Conservation (phyloP, 257 asterid genomes). For the Rehmannia glutinosa region DNA sequence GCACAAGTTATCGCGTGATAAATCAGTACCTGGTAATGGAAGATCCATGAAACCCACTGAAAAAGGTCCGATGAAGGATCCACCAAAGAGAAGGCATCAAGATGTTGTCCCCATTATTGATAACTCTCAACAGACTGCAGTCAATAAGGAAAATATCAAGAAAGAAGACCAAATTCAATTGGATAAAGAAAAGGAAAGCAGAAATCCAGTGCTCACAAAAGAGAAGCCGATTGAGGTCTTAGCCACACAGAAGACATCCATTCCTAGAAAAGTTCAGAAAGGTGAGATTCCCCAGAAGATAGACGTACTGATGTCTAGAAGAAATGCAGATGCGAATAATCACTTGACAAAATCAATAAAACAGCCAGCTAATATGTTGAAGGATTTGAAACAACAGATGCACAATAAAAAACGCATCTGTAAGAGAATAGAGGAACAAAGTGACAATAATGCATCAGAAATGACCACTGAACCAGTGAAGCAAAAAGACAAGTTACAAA, state of each 20-base stretch:
- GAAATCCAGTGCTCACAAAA: conserved; percentile 1
- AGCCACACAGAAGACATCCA: conserved; percentile 27
- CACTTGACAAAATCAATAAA: conserved; percentile 23
- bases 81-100: conserved; percentile 17
- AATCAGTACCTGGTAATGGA: conserved; percentile 27
- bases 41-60: conserved; percentile 24
- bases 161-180: conserved; percentile 19
- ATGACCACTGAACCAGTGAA: conserved; percentile 17
- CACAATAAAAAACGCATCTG: conserved; percentile 25
- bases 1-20: conserved; percentile 36
- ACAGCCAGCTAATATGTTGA: conserved; percentile 33
- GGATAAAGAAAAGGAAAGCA: conserved; percentile 12
- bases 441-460: conserved; percentile 19
- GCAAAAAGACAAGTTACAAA: conserved; percentile 15
- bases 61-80: conserved; percentile 25
- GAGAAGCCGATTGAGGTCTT: conserved; percentile 29
- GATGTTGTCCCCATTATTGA: conserved; percentile 13
- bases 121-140: conserved; percentile 4
- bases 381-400: conserved; percentile 39
- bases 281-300: conserved; percentile 38
- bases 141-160: conserved; percentile 18
- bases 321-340: conserved; percentile 23
- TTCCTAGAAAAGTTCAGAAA: conserved; percentile 26
- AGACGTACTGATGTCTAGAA: conserved; percentile 34
- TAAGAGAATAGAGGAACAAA: conserved; percentile 24